Base-by-base conservation (phyloP, 306 rosid genomes). In the Prunus armeniaca region DNA sequence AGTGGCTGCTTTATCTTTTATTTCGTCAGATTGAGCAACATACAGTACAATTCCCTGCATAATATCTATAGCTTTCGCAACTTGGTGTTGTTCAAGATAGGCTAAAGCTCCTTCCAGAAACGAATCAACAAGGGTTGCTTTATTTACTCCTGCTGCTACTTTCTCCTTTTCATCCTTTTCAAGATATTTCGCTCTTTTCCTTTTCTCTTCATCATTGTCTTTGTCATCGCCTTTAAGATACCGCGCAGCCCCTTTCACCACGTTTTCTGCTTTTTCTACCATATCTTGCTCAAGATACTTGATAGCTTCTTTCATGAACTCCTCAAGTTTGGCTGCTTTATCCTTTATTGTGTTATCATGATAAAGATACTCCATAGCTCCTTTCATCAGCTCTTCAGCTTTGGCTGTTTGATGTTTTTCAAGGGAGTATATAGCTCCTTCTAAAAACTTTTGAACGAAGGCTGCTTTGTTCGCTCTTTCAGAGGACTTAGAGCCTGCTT, bases 341-440 rank as follows among this genome's bases (percentile, higher is more conserved):
- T 62, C 67, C 3, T 27, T 28, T 2, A 62, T 6, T 14, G 67
- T 15, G 67, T 17, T 62, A 13, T 62, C 67, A 14, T 62, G 41
- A 15, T 62, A 6, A 27, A 62, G 45, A 32, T 15, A 15, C 41
- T 62, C 43, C n/a, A 62, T 14, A 27, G 45, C 67, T 62, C 45
- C 67, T 62, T 62, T 15, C 45, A 62, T 15, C 67, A 62, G n/a
- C 20, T 62, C 67, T 28, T 62, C 67, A 62, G 67, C 45, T 62
- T 28, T 62, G 67, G 10, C 20, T 14, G 2, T 28, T 28, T 28
- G 67, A 27, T 62, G n/a, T 62, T 62, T 62, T 14, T 18, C 22
- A 15, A 62, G 41, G 13, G 38, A 27, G 45, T 62, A 28, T 30
- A 62, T 5, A 28, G 67, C 67, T 24, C 45, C 67, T 18, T 62